Percentiles rank a stretch among this genome's conserved stretches.
Evolutionary conservation across 1,284 basidiomycete genomes (phyloP).

Genomic region (Spongiforma sp.): DNA sequence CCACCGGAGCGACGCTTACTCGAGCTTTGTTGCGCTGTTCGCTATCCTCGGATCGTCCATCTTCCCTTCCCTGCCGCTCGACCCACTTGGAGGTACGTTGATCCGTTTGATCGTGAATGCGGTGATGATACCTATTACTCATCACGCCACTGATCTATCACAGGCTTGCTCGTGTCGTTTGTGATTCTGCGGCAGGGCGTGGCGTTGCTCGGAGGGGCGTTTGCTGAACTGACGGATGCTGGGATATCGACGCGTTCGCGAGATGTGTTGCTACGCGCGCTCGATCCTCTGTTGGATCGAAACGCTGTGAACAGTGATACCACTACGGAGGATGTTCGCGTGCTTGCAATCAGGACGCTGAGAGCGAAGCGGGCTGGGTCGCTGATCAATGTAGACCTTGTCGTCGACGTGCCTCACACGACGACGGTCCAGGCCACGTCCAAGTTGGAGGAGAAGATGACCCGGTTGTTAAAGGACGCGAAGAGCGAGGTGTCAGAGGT

Average conservation of each 20-base stretch:
- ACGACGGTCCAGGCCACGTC: constrained; percentile 65
- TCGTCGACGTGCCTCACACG: constrained; percentile 67
- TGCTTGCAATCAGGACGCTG: constrained; percentile 68
- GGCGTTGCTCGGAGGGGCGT: constrained; percentile 71
- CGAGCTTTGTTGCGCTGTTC: constrained; percentile 84
- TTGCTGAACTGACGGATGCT: constrained; percentile 87
- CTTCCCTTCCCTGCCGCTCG: constrained; percentile 86
- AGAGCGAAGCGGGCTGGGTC: constrained; percentile 83
- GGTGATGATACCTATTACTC: constrained; percentile 13
- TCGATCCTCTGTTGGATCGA: constrained; percentile 57
- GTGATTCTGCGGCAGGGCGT: constrained; percentile 91
- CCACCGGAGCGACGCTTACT: constrained; percentile 95
- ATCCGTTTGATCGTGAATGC: not conserved
- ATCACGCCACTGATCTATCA: constrained; percentile 11
- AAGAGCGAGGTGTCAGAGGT: constrained; percentile 83
- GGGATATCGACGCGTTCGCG: constrained; percentile 70
- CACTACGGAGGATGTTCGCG: constrained; percentile 4
- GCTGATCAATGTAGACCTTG: constrained; percentile 74
- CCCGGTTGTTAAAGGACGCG: constrained; percentile 60
- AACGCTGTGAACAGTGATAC: constrained; percentile 19
- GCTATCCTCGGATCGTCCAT: constrained; percentile 90
- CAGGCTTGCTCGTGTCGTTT: constrained; percentile 85
- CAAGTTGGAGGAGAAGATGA: constrained; percentile 67
- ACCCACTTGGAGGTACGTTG: constrained; percentile 86
- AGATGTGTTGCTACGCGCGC: constrained; percentile 54